Conservation (phyloP, 2,329 filamentous ascomycete genomes). For the Monosporascus sp. region DNA sequence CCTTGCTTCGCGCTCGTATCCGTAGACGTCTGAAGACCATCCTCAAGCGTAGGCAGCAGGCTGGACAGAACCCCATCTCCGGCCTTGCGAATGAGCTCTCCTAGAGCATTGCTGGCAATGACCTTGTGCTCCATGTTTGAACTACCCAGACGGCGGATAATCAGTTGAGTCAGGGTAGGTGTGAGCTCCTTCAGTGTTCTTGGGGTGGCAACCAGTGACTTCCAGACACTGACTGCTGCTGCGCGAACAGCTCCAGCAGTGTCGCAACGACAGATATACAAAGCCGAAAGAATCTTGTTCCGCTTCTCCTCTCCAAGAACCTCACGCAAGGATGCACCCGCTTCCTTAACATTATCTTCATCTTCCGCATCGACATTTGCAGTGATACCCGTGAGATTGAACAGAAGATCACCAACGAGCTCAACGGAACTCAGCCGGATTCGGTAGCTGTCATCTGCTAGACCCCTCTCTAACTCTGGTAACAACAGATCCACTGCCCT, state of each 20-base stretch:
- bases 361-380: constrained; percentile 71
- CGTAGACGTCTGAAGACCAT: constrained; percentile 80
- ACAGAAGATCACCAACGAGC: constrained; percentile 90
- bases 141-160: constrained; percentile 89
- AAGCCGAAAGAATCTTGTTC: constrained; percentile 92
- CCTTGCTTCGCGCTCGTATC: constrained; percentile 94
- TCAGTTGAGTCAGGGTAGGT: constrained; percentile 87
- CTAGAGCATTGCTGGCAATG: constrained; percentile 94
- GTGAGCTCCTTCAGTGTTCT: constrained; percentile 92
- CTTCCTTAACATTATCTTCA: constrained; percentile 74
- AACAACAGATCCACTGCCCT: constrained; percentile 90
- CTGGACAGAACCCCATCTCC: constrained; percentile 88
- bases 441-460: constrained; percentile 96
- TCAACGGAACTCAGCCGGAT: constrained; percentile 98
- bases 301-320: constrained; percentile 93
- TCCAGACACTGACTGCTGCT: constrained; percentile 92
- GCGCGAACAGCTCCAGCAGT: constrained; percentile 87
- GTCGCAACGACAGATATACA: constrained; percentile 97
- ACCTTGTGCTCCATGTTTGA: constrained; percentile 98
- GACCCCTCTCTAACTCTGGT: constrained; percentile 89
- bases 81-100: constrained; percentile 94
- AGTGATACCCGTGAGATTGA: constrained; percentile 94
- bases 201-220: constrained; percentile 88
- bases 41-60: constrained; percentile 84
- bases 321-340: constrained; percentile 88